These are phyloP conservation scores for Papiliotrema terrestris DNA, from an alignment of 1,284 basidiomycete species.

Conservation along the genomic window DNA sequence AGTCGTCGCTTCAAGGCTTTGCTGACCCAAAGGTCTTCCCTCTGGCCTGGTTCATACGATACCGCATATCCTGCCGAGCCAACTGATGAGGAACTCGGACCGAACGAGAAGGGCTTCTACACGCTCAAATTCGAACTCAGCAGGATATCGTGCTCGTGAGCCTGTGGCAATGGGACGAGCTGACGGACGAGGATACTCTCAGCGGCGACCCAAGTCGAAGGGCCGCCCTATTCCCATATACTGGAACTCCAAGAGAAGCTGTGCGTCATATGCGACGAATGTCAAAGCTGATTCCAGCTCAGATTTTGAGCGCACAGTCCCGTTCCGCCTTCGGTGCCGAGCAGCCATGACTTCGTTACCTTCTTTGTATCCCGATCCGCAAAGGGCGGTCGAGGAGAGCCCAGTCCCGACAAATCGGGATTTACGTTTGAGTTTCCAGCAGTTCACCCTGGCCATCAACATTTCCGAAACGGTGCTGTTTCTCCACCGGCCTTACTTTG, in stretches of 20 bases:
- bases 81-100: too few species aligned
- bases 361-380: neutral
- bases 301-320: slow-evolving; percentile 26
- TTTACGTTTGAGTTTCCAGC: slow-evolving; percentile 11
- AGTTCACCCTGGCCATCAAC: slow-evolving; percentile 30
- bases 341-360: slow-evolving; percentile 13
- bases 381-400: neutral
- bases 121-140: too few species aligned
- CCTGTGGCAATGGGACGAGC: too few species aligned
- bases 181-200: too few species aligned
- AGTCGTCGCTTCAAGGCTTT: slow-evolving; percentile 12
- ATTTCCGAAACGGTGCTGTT: slow-evolving; percentile 26
- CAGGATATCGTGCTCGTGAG: too few species aligned
- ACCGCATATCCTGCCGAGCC: slow-evolving; percentile 1
- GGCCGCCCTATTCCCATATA: slow-evolving; percentile 20
- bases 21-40: slow-evolving; percentile 8
- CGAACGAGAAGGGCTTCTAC: too few species aligned
- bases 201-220: neutral
- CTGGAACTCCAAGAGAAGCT: neutral
- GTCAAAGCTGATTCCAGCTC: slow-evolving; percentile 14
- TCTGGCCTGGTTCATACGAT: slow-evolving; percentile 10
- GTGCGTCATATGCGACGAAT: neutral
- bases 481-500: slow-evolving; percentile 35
- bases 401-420: neutral
- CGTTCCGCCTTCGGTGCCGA: slow-evolving; percentile 23